Conservation (phyloP, 305 asterid species). For the Rubia tinctorum region DNA sequence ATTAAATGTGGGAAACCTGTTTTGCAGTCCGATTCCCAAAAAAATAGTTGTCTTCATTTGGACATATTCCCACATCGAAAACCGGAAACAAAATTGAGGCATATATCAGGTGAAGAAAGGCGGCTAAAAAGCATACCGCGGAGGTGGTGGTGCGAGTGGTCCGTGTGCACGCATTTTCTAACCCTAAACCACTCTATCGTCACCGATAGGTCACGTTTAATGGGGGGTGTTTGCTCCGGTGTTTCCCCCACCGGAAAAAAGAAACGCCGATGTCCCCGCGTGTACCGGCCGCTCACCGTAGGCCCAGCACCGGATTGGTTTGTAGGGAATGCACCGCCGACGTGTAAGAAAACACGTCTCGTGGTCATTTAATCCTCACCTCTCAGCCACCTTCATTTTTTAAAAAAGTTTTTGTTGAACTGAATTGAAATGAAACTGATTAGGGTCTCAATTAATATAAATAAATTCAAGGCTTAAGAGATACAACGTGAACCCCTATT, state of each 20-base stretch:
- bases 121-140: neutral
- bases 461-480: neutral
- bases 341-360: constrained; percentile 14
- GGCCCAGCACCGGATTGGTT: neutral
- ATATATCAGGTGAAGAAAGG: neutral
- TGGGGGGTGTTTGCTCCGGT: constrained; percentile 12
- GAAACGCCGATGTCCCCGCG: constrained; percentile 13
- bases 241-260: neutral
- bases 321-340: constrained; percentile 9
- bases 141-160: constrained; percentile 10
- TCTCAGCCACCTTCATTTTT: constrained; percentile 8
- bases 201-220: neutral
- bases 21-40: no score
- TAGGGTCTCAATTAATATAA: neutral
- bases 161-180: neutral
- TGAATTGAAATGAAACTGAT: neutral
- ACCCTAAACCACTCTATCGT: constrained; percentile 9
- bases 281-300: neutral
- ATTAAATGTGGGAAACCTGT: no score
- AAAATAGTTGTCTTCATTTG: no score
- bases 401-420: neutral
- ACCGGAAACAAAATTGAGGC: neutral
- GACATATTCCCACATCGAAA: constrained; percentile 12
- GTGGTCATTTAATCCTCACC: constrained; percentile 5
- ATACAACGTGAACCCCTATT: neutral